Base-by-base conservation (phyloP, 2,329 filamentous ascomycete genomes). In the Arthrobotrys sinensis region DNA sequence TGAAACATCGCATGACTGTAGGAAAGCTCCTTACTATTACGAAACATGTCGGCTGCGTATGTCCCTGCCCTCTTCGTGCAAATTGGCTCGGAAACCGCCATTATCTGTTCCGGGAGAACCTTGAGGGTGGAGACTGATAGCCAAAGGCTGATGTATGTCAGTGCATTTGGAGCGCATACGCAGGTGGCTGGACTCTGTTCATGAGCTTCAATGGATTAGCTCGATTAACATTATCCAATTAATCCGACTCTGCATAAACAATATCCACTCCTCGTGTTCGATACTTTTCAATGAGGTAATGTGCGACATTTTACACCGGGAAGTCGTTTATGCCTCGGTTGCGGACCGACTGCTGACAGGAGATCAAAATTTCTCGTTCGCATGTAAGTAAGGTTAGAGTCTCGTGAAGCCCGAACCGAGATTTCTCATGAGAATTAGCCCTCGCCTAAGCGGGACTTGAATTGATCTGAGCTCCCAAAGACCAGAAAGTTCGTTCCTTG, bases 1-100 rank as follows among this genome's bases (percentile, higher is more conserved):
- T 78, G 75, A 78, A 78, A 78, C 75, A 72, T 72, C 38, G 75
- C 67, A 78, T 78, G 75, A 78, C 45, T 48, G 40, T 46, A 45
- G 53, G 32, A 60, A 78, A 52, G 48, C 66, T 63, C 75, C 67
- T 72, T 71, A 62, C 60, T 68, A 60, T 72, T 72, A 67, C 67
- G 50, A 78, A 78, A 77, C 60, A 36, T 76, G 65, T 69, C 64
- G 55, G 64, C 73, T 71, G 73, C 66, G 60, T 60, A 62, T 62
- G 70, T 62, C 63, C 70, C 70, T 75, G 70, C 28, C 34, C 55
- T 66, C 45, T 38, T 63, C 53, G 36, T 72, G 67, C 62, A 63
- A 69, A 78, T 78, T 72, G 67, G 52, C 53, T 68, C 75, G 75
- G 75, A 72, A 78, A 55, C 57, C 68, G 63, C 67, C 67, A 78